These are phyloP conservation scores for Tillandsia fasciculata DNA, from an alignment of 176 grass and related monocot species.

Conservation along the genomic window DNA sequence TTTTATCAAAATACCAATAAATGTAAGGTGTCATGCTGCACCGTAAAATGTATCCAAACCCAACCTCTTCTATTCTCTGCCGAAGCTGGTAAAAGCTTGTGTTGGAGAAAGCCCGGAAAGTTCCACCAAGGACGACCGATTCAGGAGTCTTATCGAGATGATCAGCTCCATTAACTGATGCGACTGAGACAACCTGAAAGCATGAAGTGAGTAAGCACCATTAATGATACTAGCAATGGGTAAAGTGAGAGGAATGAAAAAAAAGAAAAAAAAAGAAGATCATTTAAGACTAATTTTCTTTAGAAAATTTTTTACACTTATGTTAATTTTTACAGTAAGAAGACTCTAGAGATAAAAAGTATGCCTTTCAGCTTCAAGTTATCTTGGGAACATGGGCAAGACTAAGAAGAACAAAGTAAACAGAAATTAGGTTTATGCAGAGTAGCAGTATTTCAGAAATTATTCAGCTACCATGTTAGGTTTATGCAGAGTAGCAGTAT, in stretches of 20 bases:
- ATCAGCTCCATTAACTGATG: slow-evolving; percentile 27
- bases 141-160: slow-evolving; percentile 10
- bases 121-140: slow-evolving; percentile 46
- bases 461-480: no score
- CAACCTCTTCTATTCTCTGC: slow-evolving; percentile 87
- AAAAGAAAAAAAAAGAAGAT: not conserved
- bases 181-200: slow-evolving; percentile 73
- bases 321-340: no score
- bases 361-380: no score
- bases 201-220: not conserved
- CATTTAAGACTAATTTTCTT: not conserved
- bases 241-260: not conserved
- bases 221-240: not conserved
- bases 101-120: slow-evolving; percentile 94
- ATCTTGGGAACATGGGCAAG: no score
- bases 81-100: slow-evolving; percentile 81
- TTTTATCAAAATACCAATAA: not conserved
- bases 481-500: no score
- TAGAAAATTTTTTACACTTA: not conserved
- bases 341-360: no score
- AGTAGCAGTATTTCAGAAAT: no score
- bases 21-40: not conserved
- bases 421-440: no score
- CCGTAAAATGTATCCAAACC: not conserved
- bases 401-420: no score